These are phyloP conservation scores for Podaxis sp. DNA, from an alignment of 768 basidiomycete genomes.

Conservation along the genomic window DNA sequence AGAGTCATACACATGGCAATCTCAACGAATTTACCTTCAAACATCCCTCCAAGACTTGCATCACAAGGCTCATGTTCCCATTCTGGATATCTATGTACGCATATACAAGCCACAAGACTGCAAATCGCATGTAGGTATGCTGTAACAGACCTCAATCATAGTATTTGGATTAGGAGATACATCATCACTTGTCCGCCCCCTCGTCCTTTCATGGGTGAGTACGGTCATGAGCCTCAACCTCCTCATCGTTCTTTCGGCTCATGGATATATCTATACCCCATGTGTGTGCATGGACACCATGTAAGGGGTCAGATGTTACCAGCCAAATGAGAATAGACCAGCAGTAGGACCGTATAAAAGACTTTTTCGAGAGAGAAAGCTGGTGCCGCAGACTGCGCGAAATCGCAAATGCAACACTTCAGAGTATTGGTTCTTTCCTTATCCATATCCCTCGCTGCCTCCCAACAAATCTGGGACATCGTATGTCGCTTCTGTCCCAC, in stretches of 20 bases:
- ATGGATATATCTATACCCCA: not conserved
- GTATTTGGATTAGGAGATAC: not conserved
- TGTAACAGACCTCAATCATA: not conserved
- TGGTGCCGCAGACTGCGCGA: not conserved
- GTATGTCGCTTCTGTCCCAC: slow-evolving; percentile 29
- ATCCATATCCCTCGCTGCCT: slow-evolving; percentile 22
- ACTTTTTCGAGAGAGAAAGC: not conserved
- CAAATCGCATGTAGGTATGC: too few species aligned
- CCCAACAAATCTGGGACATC: slow-evolving; percentile 56
- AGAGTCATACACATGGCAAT: not conserved
- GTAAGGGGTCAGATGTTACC: not conserved
- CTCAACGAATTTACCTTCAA: not conserved
- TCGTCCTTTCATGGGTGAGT: not conserved
- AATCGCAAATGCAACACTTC: not conserved
- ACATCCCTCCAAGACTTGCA: too few species aligned
- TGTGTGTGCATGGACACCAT: not conserved
- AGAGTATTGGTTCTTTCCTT: not conserved
- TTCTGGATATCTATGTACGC: not conserved
- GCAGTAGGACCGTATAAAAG: not conserved
- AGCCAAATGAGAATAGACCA: not conserved
- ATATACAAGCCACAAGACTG: not conserved
- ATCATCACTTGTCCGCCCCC: not conserved
- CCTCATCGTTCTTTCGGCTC: not conserved
- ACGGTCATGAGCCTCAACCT: not conserved
- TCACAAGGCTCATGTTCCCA: not conserved